Conservation (phyloP, 352 stramenopile species). For the Phytophthora sp. region DNA sequence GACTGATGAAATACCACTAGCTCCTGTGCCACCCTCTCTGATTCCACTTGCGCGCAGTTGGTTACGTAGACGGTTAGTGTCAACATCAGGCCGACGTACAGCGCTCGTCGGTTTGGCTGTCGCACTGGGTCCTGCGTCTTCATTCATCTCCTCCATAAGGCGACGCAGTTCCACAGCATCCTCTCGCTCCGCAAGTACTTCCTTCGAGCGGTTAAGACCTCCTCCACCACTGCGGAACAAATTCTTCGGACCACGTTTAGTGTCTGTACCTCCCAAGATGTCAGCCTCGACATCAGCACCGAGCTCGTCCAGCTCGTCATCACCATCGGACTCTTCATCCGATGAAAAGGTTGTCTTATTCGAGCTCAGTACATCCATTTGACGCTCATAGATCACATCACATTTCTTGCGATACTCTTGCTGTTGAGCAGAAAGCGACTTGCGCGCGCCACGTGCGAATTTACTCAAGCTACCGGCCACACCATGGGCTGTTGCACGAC, state of each 20-base stretch:
- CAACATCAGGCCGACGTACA: slow-evolving; percentile 66
- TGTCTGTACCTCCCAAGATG: slow-evolving; percentile 69
- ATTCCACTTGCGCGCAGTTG: slow-evolving; percentile 81
- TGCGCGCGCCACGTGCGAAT: slow-evolving; percentile 79
- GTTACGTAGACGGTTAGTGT: slow-evolving; percentile 64
- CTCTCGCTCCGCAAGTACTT: slow-evolving; percentile 75
- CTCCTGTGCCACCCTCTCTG: slow-evolving; percentile 48
- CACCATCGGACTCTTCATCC: slow-evolving; percentile 75
- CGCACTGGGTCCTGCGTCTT: slow-evolving; percentile 50
- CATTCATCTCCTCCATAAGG: slow-evolving; percentile 86
- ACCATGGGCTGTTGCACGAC: slow-evolving; percentile 69
- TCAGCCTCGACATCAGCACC: slow-evolving; percentile 81
- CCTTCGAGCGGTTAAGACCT: slow-evolving; percentile 78
- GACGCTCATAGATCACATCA: slow-evolving; percentile 83
- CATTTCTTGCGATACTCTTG: slow-evolving; percentile 88
- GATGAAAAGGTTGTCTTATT: slow-evolving; percentile 69
- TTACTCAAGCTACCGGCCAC: slow-evolving; percentile 78
- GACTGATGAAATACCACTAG: slow-evolving; percentile 40
- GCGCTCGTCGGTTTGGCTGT: slow-evolving; percentile 38
- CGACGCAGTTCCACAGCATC: slow-evolving; percentile 79
- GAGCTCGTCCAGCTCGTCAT: slow-evolving; percentile 75
- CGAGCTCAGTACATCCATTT: slow-evolving; percentile 82
- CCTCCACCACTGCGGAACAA: slow-evolving; percentile 78
- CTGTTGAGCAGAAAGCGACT: slow-evolving; percentile 82
- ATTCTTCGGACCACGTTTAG: slow-evolving; percentile 74